Conservation (phyloP, 768 basidiomycete genomes). For the Leccinum obscurum region DNA sequence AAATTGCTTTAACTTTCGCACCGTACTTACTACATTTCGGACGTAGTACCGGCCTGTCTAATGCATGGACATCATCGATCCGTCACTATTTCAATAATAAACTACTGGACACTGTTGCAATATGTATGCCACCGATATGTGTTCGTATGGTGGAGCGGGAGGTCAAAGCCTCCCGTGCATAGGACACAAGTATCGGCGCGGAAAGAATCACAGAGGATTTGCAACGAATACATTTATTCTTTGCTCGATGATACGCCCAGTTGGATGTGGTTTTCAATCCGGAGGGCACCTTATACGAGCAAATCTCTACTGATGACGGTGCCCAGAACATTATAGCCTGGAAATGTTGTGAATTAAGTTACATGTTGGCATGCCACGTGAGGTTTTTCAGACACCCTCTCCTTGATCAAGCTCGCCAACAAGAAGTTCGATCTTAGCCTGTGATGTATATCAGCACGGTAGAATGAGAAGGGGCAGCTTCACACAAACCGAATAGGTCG, state of each 20-base stretch:
- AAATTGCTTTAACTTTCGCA: conserved; percentile 34
- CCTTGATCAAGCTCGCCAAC: conserved; percentile 64
- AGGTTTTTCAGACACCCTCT: conserved; percentile 43
- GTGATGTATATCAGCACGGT: conserved; percentile 9
- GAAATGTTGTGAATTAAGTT: conserved; percentile 1
- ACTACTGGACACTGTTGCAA: background rate
- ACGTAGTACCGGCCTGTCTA: background rate
- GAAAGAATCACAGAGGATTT: background rate
- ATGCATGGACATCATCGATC: conserved; percentile 2
- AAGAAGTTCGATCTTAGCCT: conserved; percentile 68
- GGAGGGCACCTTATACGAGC: conserved; percentile 81
- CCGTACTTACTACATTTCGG: background rate
- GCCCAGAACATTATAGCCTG: background rate
- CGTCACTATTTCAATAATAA: background rate
- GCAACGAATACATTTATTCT: conserved; percentile 36
- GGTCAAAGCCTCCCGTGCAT: conserved; percentile 1
- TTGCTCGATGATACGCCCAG: conserved; percentile 79
- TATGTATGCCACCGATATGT: conserved; percentile 14
- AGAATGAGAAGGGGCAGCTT: background rate
- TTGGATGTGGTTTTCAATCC: conserved; percentile 59
- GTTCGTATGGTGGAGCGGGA: conserved; percentile 2
- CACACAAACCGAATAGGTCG: conserved; percentile 61
- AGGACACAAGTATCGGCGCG: background rate
- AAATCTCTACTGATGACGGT: conserved; percentile 17
- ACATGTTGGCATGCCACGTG: background rate